phyloP scores from a whole-genome alignment of 805 yeast genomes.

The Metschnikowia arizonensis region DNA sequence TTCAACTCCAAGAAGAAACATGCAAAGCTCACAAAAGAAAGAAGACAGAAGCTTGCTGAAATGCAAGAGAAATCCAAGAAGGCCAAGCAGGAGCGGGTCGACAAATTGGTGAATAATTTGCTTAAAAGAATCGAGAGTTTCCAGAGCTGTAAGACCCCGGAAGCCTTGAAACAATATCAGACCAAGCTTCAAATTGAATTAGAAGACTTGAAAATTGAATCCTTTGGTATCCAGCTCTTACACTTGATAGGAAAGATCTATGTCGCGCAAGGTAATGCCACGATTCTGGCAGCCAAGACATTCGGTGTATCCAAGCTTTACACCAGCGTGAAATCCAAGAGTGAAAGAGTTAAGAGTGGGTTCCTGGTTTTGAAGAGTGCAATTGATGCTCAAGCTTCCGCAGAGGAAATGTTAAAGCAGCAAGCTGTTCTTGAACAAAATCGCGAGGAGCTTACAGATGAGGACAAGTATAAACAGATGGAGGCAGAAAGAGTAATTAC shows the following conservation, averaged over 20 bases:
- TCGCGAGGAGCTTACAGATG: slow-evolving; percentile 31
- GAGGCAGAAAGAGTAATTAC: slow-evolving; percentile 78
- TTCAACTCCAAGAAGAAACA: slow-evolving; percentile 27
- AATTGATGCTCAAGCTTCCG: slow-evolving; percentile 75
- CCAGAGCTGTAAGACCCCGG: slow-evolving; percentile 58
- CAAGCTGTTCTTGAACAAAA: slow-evolving; percentile 47
- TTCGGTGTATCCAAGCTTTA: slow-evolving; percentile 84
- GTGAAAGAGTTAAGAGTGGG: slow-evolving; percentile 77
- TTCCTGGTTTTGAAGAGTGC: slow-evolving; percentile 80
- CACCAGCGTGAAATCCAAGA: slow-evolving; percentile 78
- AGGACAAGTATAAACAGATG: slow-evolving; percentile 38
- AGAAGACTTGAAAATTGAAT: slow-evolving; percentile 85
- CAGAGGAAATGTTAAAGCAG: slow-evolving; percentile 65
- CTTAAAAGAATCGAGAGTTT: slow-evolving; percentile 45
- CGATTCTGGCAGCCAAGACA: slow-evolving; percentile 69
- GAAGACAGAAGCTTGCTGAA: slow-evolving; percentile 48
- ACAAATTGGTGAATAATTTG: slow-evolving; percentile 48
- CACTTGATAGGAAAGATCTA: slow-evolving; percentile 82
- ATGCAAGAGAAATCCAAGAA: slow-evolving; percentile 53
- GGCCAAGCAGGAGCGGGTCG: slow-evolving; percentile 46
- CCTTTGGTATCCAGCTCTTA: slow-evolving; percentile 87
- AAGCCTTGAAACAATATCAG: slow-evolving; percentile 55
- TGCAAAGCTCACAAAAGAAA: slow-evolving; percentile 28
- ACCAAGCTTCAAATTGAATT: slow-evolving; percentile 55
- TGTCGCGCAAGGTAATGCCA: slow-evolving; percentile 67